Base-by-base conservation (phyloP, 108 stramenopile species). In the Nannochloropsis salina region DNA sequence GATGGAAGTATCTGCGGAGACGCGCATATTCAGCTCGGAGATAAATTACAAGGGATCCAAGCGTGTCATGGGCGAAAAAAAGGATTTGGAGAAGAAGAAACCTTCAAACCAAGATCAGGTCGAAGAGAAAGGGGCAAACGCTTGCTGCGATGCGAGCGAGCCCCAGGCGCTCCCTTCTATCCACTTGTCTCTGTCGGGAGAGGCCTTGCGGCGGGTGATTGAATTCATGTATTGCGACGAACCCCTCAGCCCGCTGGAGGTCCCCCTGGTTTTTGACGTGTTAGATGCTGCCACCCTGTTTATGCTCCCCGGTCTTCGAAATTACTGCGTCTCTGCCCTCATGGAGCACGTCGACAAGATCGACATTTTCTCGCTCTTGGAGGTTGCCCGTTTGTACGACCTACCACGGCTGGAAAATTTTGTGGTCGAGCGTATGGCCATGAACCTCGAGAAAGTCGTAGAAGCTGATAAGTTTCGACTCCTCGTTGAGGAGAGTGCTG, bases 191-290 rank as follows among this genome's bases (percentile, higher is more conserved):
- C 15, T 74, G 15, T 74, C 61, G 3, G 15, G 20, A 0, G 61
- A 74, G 61, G 61, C 61, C 61, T 74, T 74, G 61, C 61, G 61
- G 61, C 15, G n/a, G 61, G 61, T 74, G 8, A 15, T 74, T 3
- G 61, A 74, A 8, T 74, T n/a, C n/a, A 74, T 74, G 61, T 74
- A 74, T 74, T 74, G 61, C 61, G 61, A 74, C n/a, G 61, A 74
- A n/a, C n/a, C 20, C n/a, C n/a, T 74, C 20, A 6, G 20, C 6
- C 61, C 61, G 15, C 61, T 74, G 4, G 15, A 15, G 15, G 61
- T 74, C 61, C 61, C 61, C 61, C 20, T 8, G 15, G 61, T 74
- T n/a, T 74, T 74, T n/a, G 61, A 74, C 20, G 61, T 74, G 4
- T n/a, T 74, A 15, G 61, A 74, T n/a, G 61, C 61, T 3, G 61